Evolutionary conservation across 345 rosid species (phyloP), one percentile per base, ranked within the genome.

Genomic region (Moringa oleifera): DNA sequence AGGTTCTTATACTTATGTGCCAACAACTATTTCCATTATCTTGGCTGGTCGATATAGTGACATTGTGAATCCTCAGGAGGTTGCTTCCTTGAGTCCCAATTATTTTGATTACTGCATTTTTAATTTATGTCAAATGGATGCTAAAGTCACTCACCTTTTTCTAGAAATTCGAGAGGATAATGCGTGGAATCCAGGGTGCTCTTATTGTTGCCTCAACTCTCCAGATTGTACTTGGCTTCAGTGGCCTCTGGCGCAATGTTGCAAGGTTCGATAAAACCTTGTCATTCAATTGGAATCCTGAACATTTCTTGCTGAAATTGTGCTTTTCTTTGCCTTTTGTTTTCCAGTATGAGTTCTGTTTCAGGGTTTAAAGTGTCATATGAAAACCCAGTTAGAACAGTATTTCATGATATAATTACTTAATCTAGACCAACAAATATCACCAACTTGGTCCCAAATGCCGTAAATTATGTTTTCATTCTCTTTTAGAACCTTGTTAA

Each of bases 181-280:
- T 94, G 97, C 79, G 89, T 28, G 97, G 92, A 59, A 82, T 78
- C 33, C 99, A 94, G 57, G 99, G 99, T 13, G 81, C 97, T 4
- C 89, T 94, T 53, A 90, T 94, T 53, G 96, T 94, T 68, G 91
- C 96, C 64, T 94, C 99, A n/a, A 80, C 90, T 68, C 86, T 94
- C 21, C 99, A 94, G 68, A 86, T 94, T 47, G 85, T 94, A 6
- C 37, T 90, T 54, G 99, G 99, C 58, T 94, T 94, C 78, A 94
- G 99, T 49, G 99, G 99, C 47, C 90, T 94, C 31, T 94, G 99
- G 99, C 83, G 99, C 23, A 94, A 94, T 75, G 96, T 90, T 71
- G 86, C 86, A 24, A 90, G 96, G 98, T 83, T 76, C 75, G 79
- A 68, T 36, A 24, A 65, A 1, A 58, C 33, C 60, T 55, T 25